Evolutionary conservation across 306 rosid species (phyloP), one percentile per base, ranked within the genome.

Genomic region (Cucurbita pepo): DNA sequence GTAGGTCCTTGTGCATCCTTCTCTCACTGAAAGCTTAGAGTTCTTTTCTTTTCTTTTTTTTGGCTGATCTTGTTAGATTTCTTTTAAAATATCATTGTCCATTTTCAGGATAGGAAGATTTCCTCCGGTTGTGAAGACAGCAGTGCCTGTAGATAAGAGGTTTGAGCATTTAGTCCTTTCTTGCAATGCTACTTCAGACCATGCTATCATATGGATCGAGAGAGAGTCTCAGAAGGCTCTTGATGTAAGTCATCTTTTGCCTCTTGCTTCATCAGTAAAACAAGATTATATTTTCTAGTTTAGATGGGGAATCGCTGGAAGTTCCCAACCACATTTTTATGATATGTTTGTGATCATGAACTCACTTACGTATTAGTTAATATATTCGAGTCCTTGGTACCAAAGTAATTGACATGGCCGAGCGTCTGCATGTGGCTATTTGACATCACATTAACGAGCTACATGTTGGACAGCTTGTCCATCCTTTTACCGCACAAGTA

Each of bases 121-220:
- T 80, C 97, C 96, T 1, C 99, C 99, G 0, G 92, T 89, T 54
- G 99, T 94, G 69, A 85, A 88, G 85, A 94, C 98, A 22, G 98
- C 98, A 1, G 97, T 94, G 60, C 98, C 98, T 25, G 97, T 94
- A 52, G 99, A 94, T 81, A 97, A 96, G 83, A 89, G 99, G 75
- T 94, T 94, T 71, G 99, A 94, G 75, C 96, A 89, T 75, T 10
- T 91, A 51, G 99, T 94, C 78, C 87, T 94, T 79, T 90, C 99
- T 73, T 94, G 99, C 86, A 88, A 94, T 77, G 89, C 91, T 66
- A 81, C 87, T 65, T 48, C 92, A 50, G 97, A 94, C 74, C 99
- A 94, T 79, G 90, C 92, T 65, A 88, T 91, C 75, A 79, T 94
- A 73, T 89, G 97, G 99, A 86, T 94, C 19, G 96, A 94, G 86